Conservation (phyloP, 1,284 basidiomycete species). For the Fomitopsis betulina region DNA sequence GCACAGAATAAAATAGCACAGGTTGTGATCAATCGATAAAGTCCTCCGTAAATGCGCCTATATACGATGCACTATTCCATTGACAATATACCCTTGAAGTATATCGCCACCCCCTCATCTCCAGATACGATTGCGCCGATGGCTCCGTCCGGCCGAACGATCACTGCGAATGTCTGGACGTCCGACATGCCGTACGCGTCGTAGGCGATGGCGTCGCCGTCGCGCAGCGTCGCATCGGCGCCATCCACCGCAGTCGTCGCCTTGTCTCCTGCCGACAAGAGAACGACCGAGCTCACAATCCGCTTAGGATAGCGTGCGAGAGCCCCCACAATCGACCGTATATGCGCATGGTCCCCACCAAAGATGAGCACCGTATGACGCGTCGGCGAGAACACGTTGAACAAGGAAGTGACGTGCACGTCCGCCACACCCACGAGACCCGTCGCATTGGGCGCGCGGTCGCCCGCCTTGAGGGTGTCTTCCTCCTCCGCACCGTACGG, state of each 20-base stretch:
- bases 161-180: conserved; percentile 5
- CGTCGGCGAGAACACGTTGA: conserved; percentile 15
- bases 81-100: conserved; percentile 4
- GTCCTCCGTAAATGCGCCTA: too few relatives aligned
- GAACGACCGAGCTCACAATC: conserved; percentile 5
- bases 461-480: conserved; percentile 24
- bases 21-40: too few relatives aligned
- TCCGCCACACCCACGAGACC: conserved; percentile 21
- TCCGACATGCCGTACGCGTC: conserved; percentile 10
- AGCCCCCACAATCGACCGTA: neutral
- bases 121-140: conserved; percentile 15
- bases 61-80: too few relatives aligned
- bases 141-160: conserved; percentile 21
- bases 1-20: too few relatives aligned
- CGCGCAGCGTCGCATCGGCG: conserved; percentile 6
- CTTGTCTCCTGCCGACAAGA: neutral
- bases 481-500: conserved; percentile 10
- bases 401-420: conserved; percentile 4
- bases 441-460: too few relatives aligned
- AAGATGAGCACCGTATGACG: conserved; percentile 20
- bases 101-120: conserved; percentile 9
- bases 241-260: neutral
- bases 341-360: neutral
- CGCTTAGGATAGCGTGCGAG: conserved; percentile 2
- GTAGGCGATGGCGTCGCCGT: conserved; percentile 14